A percentile compares a stretch with the other conserved stretches of the same genome.
These are phyloP conservation scores for Elaphomyces granulatus DNA, from an alignment of 495 filamentous ascomycete genomes.

Conservation along the genomic window DNA sequence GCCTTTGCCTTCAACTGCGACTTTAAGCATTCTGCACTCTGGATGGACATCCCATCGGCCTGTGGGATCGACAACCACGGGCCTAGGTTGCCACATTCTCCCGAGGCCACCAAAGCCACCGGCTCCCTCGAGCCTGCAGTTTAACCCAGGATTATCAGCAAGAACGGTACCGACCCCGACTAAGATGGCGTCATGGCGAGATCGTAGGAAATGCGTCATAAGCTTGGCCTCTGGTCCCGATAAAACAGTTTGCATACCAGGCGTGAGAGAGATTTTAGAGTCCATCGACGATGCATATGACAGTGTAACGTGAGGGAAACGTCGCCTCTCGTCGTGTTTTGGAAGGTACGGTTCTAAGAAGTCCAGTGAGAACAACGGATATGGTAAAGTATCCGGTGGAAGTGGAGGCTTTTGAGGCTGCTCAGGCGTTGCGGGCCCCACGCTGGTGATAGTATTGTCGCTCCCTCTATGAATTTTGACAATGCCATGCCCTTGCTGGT, in stretches of 20 bases:
- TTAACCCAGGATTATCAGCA: slow-evolving; percentile 73
- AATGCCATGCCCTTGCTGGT: slow-evolving; percentile 37
- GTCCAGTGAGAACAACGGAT: too few species aligned
- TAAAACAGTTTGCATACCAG: slow-evolving; percentile 59
- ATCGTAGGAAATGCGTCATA: slow-evolving; percentile 86
- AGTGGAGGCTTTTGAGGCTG: slow-evolving; percentile 15
- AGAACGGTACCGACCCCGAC: slow-evolving; percentile 76
- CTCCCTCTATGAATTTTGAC: slow-evolving; percentile 19
- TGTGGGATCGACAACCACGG: slow-evolving; percentile 63
- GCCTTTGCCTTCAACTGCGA: slow-evolving; percentile 48
- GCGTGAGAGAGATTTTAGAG: slow-evolving; percentile 53
- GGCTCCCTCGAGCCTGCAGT: slow-evolving; percentile 50
- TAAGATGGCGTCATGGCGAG: slow-evolving; percentile 68
- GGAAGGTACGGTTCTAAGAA: slow-evolving; percentile 35
- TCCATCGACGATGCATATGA: slow-evolving; percentile 87
- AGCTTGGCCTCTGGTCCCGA: slow-evolving; percentile 72
- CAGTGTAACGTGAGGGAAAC: slow-evolving; percentile 46
- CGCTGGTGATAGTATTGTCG: slow-evolving; percentile 6
- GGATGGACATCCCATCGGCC: slow-evolving; percentile 48
- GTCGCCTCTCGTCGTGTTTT: slow-evolving; percentile 7
- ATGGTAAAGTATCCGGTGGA: slow-evolving; percentile 32
- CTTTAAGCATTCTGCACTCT: slow-evolving; percentile 46
- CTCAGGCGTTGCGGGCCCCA: slow-evolving; percentile 6
- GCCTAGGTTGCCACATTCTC: slow-evolving; percentile 46
- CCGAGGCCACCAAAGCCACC: slow-evolving; percentile 26